These are phyloP conservation scores for Intubia oerlemansii DNA, from an alignment of 2,329 filamentous ascomycete genomes.

Conservation along the genomic window DNA sequence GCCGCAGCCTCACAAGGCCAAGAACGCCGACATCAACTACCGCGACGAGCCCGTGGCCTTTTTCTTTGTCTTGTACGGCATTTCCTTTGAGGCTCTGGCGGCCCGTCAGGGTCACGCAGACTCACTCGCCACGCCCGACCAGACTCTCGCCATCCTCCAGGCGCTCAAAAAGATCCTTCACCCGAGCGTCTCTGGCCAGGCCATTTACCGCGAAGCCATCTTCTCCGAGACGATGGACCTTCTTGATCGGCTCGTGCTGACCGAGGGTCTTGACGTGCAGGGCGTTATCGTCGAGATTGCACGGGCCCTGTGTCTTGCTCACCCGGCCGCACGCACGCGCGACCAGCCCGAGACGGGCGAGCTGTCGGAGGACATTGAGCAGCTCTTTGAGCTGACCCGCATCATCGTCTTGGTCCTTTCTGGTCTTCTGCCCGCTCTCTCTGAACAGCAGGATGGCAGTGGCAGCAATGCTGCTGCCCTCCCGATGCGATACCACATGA, in stretches of 20 bases:
- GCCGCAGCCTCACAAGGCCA: constrained; percentile 33
- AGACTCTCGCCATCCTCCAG: constrained; percentile 64
- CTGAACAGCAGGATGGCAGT: constrained; percentile 10
- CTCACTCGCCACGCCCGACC: constrained; percentile 48
- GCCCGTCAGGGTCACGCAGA: constrained; percentile 49
- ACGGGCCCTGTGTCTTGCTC: constrained; percentile 69
- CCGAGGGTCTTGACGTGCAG: constrained; percentile 75
- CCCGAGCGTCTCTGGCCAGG: constrained; percentile 84
- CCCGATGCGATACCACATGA: constrained; percentile 41
- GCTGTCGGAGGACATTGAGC: constrained; percentile 90
- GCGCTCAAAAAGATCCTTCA: constrained; percentile 89
- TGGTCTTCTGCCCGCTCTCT: constrained; percentile 66
- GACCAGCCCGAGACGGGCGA: constrained; percentile 49
- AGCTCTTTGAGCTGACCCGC: constrained; percentile 87
- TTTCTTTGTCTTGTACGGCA: constrained; percentile 94
- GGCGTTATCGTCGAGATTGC: constrained; percentile 87
- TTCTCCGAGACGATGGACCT: constrained; percentile 96
- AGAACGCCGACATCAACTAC: constrained; percentile 67
- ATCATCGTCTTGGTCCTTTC: constrained; percentile 89
- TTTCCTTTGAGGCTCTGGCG: constrained; percentile 88
- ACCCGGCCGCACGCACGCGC: constrained; percentile 64
- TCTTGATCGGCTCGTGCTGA: constrained; percentile 77
- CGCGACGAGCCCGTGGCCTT: constrained; percentile 94
- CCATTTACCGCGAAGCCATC: constrained; percentile 87
- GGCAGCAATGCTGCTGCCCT: neutral